These are phyloP conservation scores for Suhomyces bribrorum DNA, from an alignment of 1,139 yeast species.

Conservation along the genomic window DNA sequence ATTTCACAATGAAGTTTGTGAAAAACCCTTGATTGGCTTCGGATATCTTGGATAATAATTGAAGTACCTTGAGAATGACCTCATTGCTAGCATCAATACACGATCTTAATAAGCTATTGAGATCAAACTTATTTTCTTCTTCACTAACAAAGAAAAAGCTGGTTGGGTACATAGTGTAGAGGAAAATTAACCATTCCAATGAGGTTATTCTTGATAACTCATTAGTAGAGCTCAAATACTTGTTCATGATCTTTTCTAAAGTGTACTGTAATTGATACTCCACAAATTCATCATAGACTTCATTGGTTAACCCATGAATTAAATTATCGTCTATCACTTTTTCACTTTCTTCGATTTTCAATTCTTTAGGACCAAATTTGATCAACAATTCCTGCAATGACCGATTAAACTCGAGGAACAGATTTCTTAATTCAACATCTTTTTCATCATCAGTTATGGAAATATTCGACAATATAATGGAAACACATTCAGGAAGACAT, in stretches of 20 bases:
- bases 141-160: constrained; percentile 48
- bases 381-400: constrained; percentile 38
- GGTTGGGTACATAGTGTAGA: constrained; percentile 72
- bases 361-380: constrained; percentile 26
- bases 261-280: constrained; percentile 41
- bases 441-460: constrained; percentile 41
- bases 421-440: constrained; percentile 42
- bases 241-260: constrained; percentile 37
- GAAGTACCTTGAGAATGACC: constrained; percentile 76
- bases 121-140: constrained; percentile 42
- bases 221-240: constrained; percentile 46
- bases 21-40: constrained; percentile 81
- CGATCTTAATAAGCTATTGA: constrained; percentile 77
- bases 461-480: constrained; percentile 39
- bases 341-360: constrained; percentile 5
- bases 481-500: constrained; percentile 49
- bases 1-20: constrained; percentile 70
- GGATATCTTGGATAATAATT: constrained; percentile 77
- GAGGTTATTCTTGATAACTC: constrained; percentile 84
- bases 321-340: constrained; percentile 16
- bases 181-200: constrained; percentile 85
- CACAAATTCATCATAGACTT: constrained; percentile 43
- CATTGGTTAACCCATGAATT: constrained; percentile 38
- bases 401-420: constrained; percentile 38
- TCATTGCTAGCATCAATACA: constrained; percentile 84